Conservation (phyloP, 768 basidiomycete genomes). For the Phlebiopsis flavidoalba region DNA sequence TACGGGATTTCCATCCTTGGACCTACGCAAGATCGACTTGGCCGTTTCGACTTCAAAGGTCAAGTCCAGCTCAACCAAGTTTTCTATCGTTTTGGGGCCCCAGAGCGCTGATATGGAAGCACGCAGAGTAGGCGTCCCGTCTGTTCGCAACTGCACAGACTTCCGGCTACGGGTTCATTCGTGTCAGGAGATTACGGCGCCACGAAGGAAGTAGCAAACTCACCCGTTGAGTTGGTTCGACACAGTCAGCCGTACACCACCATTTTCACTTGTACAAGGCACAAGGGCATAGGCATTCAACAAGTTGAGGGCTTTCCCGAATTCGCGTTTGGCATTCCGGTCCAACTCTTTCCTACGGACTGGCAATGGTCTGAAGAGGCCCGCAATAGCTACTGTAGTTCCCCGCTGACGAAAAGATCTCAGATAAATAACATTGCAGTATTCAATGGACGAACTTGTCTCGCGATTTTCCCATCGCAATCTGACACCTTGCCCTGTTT, state of each 20-base stretch:
- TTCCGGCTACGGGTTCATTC: conserved; percentile 40
- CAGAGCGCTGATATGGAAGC: conserved; percentile 72
- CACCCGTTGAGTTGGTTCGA: conserved; percentile 61
- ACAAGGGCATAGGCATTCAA: conserved; percentile 88
- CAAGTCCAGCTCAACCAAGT: conserved; percentile 69
- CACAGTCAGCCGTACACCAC: conserved; percentile 68
- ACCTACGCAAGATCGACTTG: conserved; percentile 40
- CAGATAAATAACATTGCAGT: background rate
- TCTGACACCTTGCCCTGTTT: conserved; percentile 54
- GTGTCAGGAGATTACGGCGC: background rate
- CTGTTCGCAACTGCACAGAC: conserved; percentile 65
- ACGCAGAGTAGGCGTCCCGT: conserved; percentile 57
- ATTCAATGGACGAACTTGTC: conserved; percentile 47
- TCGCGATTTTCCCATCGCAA: conserved; percentile 55
- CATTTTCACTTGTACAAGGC: conserved; percentile 54
- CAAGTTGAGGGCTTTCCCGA: conserved; percentile 75
- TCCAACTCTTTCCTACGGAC: conserved; percentile 91
- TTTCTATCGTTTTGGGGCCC: conserved; percentile 77
- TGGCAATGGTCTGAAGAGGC: conserved; percentile 77
- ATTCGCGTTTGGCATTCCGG: conserved; percentile 85
- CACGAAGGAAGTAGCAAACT: conserved; percentile 40
- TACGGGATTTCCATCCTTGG: conserved; percentile 24
- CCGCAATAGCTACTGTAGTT: conserved; percentile 70
- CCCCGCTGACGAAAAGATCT: conserved; percentile 57
- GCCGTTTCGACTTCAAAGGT: conserved; percentile 67